Base-by-base conservation (phyloP, 2,329 filamentous ascomycete genomes). In the Helotiales sp. region DNA sequence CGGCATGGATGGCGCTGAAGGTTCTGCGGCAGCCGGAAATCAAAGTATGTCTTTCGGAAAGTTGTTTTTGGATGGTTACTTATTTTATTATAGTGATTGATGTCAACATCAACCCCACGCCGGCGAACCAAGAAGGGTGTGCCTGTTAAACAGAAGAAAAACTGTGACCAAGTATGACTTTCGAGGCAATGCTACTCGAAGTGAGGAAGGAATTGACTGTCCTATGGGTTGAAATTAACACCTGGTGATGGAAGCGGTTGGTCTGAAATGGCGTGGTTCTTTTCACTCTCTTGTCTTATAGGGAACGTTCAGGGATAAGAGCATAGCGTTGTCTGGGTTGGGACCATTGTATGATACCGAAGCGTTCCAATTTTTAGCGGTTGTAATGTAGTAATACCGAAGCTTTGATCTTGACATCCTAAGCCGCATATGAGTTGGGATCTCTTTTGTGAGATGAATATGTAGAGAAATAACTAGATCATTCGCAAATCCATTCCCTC, bases 1-100 rank as follows among this genome's bases (percentile, higher is more conserved):
- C 7, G 96, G 96, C 24, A 98, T 99, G 96, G 96, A 99, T 80
- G 93, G 93, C 15, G 90, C 93, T 73, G 91, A 93, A 72, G 89
- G 90, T 74, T 89, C 91, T 74, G 89, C 89, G 68, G 90, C 92
- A 79, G 86, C 87, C 52, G 84, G 86, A 10, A 89, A 82, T 79
- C 93, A 95, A 82, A 97, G 92, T 96, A 84, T 76, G 91, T 87
- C 26, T 52, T 30, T 45, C 60, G n/a, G 24, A n/a, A 57, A 45
- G 7, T n/a, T 1, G 13, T 24, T 6, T 22, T 24, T 52, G 2
- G 52, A 17, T 45, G 28, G 22, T 13, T 70, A 63, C 76, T 80
- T 65, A 80, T 17, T 13, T 37, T 20, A n/a, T 32, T 66, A 22
- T 75, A 96, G 93, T 96, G 92, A 97, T 97, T 77, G 93, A 97